Evolutionary conservation across 768 basidiomycete genomes (phyloP), one percentile per base, ranked within the genome.

Genomic region (Mycena olivaceomarginata): DNA sequence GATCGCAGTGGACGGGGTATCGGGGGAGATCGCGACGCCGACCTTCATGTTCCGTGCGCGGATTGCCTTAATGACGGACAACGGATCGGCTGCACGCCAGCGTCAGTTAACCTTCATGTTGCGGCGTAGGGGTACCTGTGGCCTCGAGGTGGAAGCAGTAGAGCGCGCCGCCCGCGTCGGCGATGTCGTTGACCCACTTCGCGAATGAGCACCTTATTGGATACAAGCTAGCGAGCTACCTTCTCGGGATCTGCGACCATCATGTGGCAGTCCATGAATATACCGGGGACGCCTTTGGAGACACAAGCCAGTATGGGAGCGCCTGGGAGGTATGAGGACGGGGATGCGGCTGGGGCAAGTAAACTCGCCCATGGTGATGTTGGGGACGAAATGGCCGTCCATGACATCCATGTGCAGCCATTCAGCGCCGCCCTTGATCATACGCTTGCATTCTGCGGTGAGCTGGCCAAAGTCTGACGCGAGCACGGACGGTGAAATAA

Each of bases 221-320:
- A 71, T 39, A 25, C 2, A 39, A 43, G 37, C 31, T 10, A 53
- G 13, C 39, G 20, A 48, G 9, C 22, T 80, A 96, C 98, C 90
- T 94, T 94, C 82, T 95, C 96, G 12, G 98, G 98, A 65, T 99
- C 89, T 0, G 97, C 85, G 22, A 99, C 98, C 98, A 99, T 99
- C 98, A 99, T 99, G 86, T 99, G 98, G 85, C 98, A 99, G 86
- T 99, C 98, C 98, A 99, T 99, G 89, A 97, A 99, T 81, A 99
- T 98, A 69, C 92, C 96, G 2, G 98, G 98, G 25, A 99, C 92
- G 46, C 93, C 92, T 85, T 97, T 97, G 69, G 91, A 89, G 25
- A 99, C 94, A 80, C 94, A 96, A 41, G 95, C 89, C 43, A 99
- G 91, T 65, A 99, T 91, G 9, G 98, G 98, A 45, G 96, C 94